Conservation (phyloP, 2,329 filamentous ascomycete species). For the Beauveria sp. region DNA sequence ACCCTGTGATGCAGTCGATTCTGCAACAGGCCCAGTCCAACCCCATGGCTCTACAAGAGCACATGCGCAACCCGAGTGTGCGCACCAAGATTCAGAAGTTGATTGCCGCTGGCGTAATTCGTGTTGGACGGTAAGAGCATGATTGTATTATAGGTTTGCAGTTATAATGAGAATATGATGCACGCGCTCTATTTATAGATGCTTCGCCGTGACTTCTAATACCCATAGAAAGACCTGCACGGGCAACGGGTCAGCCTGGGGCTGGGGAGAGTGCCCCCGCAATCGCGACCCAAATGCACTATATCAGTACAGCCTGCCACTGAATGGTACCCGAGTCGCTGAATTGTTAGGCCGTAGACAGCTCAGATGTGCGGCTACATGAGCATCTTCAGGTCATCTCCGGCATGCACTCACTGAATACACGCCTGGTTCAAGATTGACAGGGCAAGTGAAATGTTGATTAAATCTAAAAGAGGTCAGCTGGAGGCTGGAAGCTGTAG, state of each 20-base stretch:
- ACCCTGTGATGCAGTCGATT: slow-evolving; percentile 96
- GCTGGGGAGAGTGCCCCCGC: background rate
- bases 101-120: slow-evolving; percentile 85
- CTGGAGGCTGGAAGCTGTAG: no score
- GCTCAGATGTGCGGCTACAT: no score
- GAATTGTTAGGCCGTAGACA: no score
- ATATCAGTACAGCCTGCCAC: no score
- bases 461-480: no score
- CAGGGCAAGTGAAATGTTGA: no score
- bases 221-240: background rate
- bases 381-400: no score
- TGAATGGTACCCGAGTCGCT: background rate
- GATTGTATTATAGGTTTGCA: slow-evolving; percentile 11
- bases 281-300: background rate
- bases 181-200: background rate
- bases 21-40: slow-evolving; percentile 94
- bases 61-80: slow-evolving; percentile 89
- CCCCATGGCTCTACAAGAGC: slow-evolving; percentile 85
- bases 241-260: no score
- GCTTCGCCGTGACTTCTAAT: background rate
- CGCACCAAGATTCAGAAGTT: slow-evolving; percentile 89
- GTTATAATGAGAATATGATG: slow-evolving; percentile 11
- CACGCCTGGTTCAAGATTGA: no score
- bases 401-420: no score
- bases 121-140: slow-evolving; percentile 44